These are phyloP conservation scores for Amphichorda felina DNA, from an alignment of 2,329 filamentous ascomycete genomes.

Conservation along the genomic window DNA sequence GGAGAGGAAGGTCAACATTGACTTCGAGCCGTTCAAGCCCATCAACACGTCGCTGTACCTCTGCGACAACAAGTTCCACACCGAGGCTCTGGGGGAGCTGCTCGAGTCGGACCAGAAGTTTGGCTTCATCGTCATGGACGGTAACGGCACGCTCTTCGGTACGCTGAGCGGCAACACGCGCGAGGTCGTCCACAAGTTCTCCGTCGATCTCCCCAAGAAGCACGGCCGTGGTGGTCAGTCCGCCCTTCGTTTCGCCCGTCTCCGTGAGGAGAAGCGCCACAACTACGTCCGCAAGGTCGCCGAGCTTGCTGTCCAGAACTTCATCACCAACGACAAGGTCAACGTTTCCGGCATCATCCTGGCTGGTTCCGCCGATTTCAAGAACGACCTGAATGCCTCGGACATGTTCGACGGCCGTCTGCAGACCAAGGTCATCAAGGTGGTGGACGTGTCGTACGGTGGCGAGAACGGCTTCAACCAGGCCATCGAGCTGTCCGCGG, in stretches of 20 bases:
- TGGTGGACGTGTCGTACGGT: constrained; percentile 97
- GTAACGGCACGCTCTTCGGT: constrained; percentile 94
- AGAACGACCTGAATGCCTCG: constrained; percentile 95
- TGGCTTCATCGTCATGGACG: constrained; percentile 99
- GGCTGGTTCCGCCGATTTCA: constrained; percentile 97
- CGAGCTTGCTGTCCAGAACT: constrained; percentile 96
- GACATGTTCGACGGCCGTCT: constrained; percentile 94
- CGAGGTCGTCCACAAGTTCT: constrained; percentile 95
- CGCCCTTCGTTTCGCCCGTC: constrained; percentile 96
- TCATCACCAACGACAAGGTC: constrained; percentile 96
- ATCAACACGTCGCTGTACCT: constrained; percentile 99
- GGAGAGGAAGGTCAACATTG: constrained; percentile 99
- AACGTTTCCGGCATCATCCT: constrained; percentile 94
- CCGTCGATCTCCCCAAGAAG: constrained; percentile 98
- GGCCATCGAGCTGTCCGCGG: constrained; percentile 87
- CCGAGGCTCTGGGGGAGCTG: constrained; percentile 90
- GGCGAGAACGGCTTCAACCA: constrained; percentile 99
- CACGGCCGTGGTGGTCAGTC: constrained; percentile 99
- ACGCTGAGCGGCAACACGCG: constrained; percentile 95
- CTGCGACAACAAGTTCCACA: constrained; percentile 99
- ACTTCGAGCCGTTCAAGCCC: constrained; percentile 99
- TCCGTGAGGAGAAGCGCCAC: constrained; percentile 98
- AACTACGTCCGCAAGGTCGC: constrained; percentile 99
- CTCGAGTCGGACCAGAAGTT: constrained; percentile 99
- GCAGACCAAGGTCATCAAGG: constrained; percentile 93